Conservation (phyloP, 495 filamentous ascomycete species). For the Aspergillus biplanus region DNA sequence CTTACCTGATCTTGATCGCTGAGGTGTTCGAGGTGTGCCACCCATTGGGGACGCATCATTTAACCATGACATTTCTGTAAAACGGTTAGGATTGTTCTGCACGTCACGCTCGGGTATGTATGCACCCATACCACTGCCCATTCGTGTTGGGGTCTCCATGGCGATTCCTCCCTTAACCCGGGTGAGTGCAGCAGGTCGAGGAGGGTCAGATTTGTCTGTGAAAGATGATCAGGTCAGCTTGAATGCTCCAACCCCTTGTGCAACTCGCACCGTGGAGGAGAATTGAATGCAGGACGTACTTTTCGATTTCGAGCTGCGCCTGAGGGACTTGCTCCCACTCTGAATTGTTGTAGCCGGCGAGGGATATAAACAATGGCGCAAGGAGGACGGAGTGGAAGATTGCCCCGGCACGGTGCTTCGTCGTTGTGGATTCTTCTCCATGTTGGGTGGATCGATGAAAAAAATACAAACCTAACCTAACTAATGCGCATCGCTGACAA, state of each 20-base stretch:
- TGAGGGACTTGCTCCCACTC: slow-evolving; percentile 25
- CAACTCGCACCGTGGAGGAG: slow-evolving; percentile 12
- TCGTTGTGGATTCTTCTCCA: slow-evolving; percentile 36
- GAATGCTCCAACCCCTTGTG: slow-evolving; percentile 12
- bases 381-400: slow-evolving; percentile 29
- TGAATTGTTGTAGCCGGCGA: slow-evolving; percentile 27
- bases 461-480: slow-evolving; percentile 9
- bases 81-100: slow-evolving; percentile 15
- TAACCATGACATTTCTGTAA: slow-evolving; percentile 40
- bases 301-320: slow-evolving; percentile 25
- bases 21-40: slow-evolving; percentile 30
- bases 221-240: slow-evolving; percentile 15
- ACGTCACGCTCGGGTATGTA: not conserved
- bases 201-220: slow-evolving; percentile 32
- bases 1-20: slow-evolving; percentile 22
- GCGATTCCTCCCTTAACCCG: slow-evolving; percentile 42
- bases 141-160: slow-evolving; percentile 44
- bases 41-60: slow-evolving; percentile 38
- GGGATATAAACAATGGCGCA: slow-evolving; percentile 35
- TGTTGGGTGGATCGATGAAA: slow-evolving; percentile 22
- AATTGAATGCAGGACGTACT: slow-evolving; percentile 26
- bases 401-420: slow-evolving; percentile 35
- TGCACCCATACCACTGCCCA: slow-evolving; percentile 25
- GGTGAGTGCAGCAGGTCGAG: slow-evolving; percentile 39
- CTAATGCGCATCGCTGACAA: slow-evolving; percentile 37